phyloP scores from a whole-genome alignment of 371 early-diverging fungal genomes.

The Mucor lusitanicus region DNA sequence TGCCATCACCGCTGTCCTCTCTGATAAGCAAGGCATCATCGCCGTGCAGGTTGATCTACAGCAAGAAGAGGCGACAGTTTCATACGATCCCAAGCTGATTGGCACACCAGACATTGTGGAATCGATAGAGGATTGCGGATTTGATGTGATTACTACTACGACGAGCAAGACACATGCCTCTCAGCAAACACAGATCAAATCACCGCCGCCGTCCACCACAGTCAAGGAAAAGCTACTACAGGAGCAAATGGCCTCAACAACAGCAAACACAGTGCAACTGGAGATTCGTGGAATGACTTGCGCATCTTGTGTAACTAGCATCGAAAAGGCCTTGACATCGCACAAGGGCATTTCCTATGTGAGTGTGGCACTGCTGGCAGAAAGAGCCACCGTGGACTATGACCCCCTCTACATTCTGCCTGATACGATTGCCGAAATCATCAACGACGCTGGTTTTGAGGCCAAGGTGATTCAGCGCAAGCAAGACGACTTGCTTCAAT shows the following conservation, averaged over 20 bases:
- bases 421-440: constrained; percentile 51
- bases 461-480: constrained; percentile 50
- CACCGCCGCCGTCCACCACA: constrained; percentile 45
- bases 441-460: constrained; percentile 85
- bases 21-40: neutral
- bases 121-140: constrained; percentile 45
- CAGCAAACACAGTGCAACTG: constrained; percentile 9
- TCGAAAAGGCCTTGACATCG: constrained; percentile 67
- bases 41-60: constrained; percentile 48
- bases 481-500: constrained; percentile 45
- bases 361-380: constrained; percentile 58
- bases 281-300: constrained; percentile 81
- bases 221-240: constrained; percentile 40
- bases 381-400: constrained; percentile 61
- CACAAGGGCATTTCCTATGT: constrained; percentile 57
- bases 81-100: neutral
- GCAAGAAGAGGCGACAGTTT: constrained; percentile 47
- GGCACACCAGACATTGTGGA: constrained; percentile 27
- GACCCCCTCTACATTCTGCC: constrained; percentile 1
- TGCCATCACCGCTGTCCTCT: constrained; percentile 57
- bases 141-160: constrained; percentile 20
- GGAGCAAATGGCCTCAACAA: constrained; percentile 55
- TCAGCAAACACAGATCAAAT: neutral
- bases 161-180: constrained; percentile 1
- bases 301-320: constrained; percentile 79